Evolutionary conservation across 306 rosid species (phyloP).

Genomic region (Cucurbita argyrosperma): DNA sequence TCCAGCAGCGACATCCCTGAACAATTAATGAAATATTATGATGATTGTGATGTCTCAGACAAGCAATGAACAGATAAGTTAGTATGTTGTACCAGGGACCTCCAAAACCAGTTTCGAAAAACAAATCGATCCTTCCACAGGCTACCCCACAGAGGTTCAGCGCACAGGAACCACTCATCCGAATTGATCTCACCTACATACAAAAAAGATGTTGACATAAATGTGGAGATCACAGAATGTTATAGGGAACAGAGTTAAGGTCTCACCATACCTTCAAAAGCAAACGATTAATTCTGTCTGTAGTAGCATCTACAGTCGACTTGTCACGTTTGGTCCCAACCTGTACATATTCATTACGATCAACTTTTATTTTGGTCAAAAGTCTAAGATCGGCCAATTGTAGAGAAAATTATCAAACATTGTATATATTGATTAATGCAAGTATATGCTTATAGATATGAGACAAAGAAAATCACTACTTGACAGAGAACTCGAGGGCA

Average conservation of each 20-base stretch:
- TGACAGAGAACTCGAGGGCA: background rate
- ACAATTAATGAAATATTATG: constrained; percentile 1
- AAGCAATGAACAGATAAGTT: background rate
- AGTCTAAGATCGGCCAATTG: background rate
- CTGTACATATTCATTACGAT: constrained; percentile 39
- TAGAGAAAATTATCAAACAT: background rate
- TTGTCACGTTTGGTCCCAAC: constrained; percentile 75
- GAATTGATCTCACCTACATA: constrained; percentile 78
- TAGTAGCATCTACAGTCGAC: constrained; percentile 44
- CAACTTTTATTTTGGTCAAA: background rate
- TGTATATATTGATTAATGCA: background rate
- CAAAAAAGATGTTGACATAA: constrained; percentile 3
- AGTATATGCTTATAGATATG: background rate
- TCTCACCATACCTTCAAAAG: constrained; percentile 60
- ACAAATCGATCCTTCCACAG: constrained; percentile 83
- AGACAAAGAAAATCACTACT: background rate
- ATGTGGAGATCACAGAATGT: constrained; percentile 3
- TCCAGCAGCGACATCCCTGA: constrained; percentile 98
- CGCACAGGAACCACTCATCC: constrained; percentile 91
- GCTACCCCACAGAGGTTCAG: constrained; percentile 93
- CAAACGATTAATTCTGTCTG: constrained; percentile 56
- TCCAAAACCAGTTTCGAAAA: constrained; percentile 61
- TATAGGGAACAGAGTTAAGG: background rate
- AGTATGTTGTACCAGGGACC: constrained; percentile 72
- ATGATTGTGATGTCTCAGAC: background rate